phyloP scores from a whole-genome alignment of 1,284 basidiomycete species.

The Heliocybe sulcata region DNA sequence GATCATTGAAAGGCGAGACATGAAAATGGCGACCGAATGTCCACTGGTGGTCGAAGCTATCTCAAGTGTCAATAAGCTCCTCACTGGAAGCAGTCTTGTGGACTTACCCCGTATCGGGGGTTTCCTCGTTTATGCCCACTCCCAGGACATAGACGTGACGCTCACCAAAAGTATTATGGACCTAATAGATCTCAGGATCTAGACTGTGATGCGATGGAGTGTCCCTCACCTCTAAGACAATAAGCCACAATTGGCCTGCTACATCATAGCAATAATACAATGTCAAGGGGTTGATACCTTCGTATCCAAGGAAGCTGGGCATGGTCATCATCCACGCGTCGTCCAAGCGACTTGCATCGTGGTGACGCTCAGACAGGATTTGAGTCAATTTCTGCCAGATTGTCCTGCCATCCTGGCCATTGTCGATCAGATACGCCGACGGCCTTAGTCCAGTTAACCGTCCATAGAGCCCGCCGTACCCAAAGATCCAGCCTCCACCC shows the following conservation, averaged over 20 bases:
- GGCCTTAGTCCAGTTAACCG: conserved; percentile 41
- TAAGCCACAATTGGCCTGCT: conserved; percentile 31
- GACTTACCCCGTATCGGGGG: conserved; percentile 28
- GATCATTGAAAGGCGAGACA: conserved; percentile 78
- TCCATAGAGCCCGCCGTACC: conserved; percentile 37
- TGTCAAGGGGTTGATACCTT: conserved; percentile 72
- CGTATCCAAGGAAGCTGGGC: conserved; percentile 62
- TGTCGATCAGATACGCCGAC: conserved; percentile 37
- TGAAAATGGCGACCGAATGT: conserved; percentile 69
- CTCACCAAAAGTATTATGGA: conserved; percentile 78
- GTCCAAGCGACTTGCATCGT: conserved; percentile 18
- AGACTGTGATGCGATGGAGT: neutral
- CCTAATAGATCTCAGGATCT: conserved; percentile 26
- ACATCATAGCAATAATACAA: conserved; percentile 63
- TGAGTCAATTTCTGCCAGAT: conserved; percentile 33
- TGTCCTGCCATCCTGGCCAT: conserved; percentile 9
- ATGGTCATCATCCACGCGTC: conserved; percentile 72
- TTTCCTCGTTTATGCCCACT: conserved; percentile 35
- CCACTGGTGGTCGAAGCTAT: conserved; percentile 62
- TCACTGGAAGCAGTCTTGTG: neutral
- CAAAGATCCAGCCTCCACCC: conserved; percentile 40
- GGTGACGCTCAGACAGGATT: neutral
- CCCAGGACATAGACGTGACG: conserved; percentile 56
- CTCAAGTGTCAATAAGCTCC: neutral
- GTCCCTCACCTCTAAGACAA: conserved; percentile 48